A percentile compares a stretch with the other conserved stretches of the same genome.
These are phyloP conservation scores for Aspergillus haitiensis DNA, from an alignment of 495 filamentous ascomycete species.

Conservation along the genomic window DNA sequence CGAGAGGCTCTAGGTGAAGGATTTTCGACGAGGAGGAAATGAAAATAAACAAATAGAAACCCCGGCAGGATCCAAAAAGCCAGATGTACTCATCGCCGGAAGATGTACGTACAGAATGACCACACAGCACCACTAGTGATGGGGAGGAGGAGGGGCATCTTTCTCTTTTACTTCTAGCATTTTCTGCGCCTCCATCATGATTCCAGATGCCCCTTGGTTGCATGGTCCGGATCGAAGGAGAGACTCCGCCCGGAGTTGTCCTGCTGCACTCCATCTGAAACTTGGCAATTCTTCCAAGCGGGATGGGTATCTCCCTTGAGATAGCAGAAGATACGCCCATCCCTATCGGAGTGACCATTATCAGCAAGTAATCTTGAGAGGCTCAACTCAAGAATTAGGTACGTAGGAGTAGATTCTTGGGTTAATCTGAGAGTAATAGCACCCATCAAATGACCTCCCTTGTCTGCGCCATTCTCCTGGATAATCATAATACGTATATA, in stretches of 20 bases:
- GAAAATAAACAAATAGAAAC: conserved; percentile 8
- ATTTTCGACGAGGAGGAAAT: conserved; percentile 16
- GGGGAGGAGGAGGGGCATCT: not conserved
- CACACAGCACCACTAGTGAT: conserved; percentile 21
- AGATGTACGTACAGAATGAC: conserved; percentile 19
- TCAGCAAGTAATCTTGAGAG: not conserved
- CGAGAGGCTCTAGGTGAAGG: conserved; percentile 22
- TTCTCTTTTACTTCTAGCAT: too few relatives aligned
- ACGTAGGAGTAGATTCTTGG: not conserved
- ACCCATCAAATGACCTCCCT: conserved; percentile 17
- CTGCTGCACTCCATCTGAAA: conserved; percentile 13
- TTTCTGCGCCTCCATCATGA: not conserved
- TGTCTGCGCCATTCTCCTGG: not conserved
- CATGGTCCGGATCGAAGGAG: not conserved
- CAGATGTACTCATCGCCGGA: conserved; percentile 11
- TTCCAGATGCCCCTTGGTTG: not conserved
- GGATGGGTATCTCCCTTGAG: not conserved
- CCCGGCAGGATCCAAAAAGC: conserved; percentile 12
- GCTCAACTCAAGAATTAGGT: too few relatives aligned
- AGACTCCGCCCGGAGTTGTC: not conserved
- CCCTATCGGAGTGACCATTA: not conserved
- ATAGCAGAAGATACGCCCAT: not conserved
- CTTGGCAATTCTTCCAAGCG: conserved; percentile 7
- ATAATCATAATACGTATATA: not conserved
- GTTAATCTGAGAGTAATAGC: conserved; percentile 19